Conservation (phyloP, 2,329 filamentous ascomycete species). For the Fusarium falciforme region DNA sequence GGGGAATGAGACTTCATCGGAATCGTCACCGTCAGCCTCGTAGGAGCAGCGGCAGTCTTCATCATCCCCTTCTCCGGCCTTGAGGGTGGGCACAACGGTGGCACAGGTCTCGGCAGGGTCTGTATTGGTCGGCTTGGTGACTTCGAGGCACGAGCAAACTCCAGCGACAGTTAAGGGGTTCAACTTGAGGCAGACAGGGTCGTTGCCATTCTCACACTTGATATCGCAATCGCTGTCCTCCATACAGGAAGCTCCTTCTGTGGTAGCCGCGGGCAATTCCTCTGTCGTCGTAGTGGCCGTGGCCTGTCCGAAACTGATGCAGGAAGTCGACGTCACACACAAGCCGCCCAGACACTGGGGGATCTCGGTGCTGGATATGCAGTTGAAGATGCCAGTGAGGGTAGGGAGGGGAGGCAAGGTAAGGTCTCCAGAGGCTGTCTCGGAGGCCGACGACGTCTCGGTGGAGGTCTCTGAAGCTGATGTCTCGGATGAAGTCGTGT, state of each 20-base stretch:
- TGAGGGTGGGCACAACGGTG: neutral
- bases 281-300: neutral
- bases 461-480: neutral
- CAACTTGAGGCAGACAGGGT: neutral
- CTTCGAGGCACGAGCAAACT: neutral
- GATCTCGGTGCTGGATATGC: neutral
- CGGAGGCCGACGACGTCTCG: neutral
- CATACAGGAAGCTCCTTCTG: neutral
- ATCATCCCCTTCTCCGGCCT: neutral
- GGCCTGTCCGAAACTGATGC: neutral
- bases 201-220: neutral
- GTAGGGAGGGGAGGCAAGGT: neutral
- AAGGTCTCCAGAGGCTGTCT: neutral
- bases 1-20: neutral
- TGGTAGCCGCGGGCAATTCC: neutral
- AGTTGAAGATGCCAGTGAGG: neutral
- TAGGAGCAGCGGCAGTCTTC: neutral
- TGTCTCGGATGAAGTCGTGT: neutral
- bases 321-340: neutral
- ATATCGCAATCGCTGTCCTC: neutral
- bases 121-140: neutral
- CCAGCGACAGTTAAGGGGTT: neutral
- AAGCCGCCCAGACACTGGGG: neutral
- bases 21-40: neutral
- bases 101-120: neutral